phyloP scores from a whole-genome alignment of 129 eudicot genomes.

The Helianthus annuus region DNA sequence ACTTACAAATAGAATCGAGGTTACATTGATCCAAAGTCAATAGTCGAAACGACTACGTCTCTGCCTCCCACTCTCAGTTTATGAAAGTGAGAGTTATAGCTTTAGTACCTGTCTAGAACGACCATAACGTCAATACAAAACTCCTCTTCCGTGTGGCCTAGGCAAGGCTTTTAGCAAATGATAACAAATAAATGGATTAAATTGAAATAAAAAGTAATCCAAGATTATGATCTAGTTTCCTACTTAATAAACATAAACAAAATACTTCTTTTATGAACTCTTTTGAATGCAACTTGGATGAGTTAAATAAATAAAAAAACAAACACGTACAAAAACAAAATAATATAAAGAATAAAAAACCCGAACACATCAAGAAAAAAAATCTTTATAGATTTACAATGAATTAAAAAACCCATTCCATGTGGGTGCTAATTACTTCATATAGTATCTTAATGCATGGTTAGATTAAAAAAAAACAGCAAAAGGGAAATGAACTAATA shows the following conservation, averaged over 20 bases:
- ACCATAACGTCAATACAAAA: neutral
- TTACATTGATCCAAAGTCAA: constrained; percentile 8
- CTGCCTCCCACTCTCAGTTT: neutral
- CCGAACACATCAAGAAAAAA: constrained; percentile 8
- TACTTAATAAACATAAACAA: neutral
- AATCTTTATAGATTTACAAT: constrained; percentile 23
- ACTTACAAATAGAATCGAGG: neutral
- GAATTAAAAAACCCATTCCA: constrained; percentile 20
- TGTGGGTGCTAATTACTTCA: constrained; percentile 19
- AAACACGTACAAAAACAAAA: neutral
- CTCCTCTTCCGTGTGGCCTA: neutral
- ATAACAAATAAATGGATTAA: neutral
- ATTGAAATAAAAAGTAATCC: neutral
- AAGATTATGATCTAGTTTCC: neutral
- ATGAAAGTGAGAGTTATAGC: neutral
- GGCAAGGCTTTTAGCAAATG: neutral
- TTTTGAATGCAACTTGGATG: neutral
- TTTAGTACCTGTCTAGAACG: neutral
- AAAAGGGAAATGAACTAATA: neutral
- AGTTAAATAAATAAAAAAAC: neutral
- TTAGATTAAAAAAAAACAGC: constrained; percentile 12
- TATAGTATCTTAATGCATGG: constrained; percentile 24
- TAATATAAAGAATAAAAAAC: neutral
- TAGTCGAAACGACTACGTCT: constrained; percentile 13
- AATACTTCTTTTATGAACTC: neutral